phyloP scores from a whole-genome alignment of 2,329 filamentous ascomycete species.

The Fusarium sp. region DNA sequence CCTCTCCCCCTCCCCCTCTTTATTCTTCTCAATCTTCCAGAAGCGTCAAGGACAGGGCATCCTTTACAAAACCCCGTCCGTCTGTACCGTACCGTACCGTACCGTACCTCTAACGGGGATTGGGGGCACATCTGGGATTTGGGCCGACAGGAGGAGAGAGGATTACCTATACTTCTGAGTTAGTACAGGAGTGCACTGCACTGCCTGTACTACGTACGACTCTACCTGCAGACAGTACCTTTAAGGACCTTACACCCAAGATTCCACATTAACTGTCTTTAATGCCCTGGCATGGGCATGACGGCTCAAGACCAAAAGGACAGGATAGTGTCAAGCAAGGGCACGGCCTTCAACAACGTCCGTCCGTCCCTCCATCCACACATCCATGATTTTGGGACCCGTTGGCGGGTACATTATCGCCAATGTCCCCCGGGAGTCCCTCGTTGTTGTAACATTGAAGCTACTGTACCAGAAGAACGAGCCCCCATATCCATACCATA shows the following conservation, averaged over 20 bases:
- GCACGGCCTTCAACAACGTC: constrained; percentile 30
- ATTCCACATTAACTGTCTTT: constrained; percentile 20
- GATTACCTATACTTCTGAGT: background rate
- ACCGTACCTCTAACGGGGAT: constrained; percentile 17
- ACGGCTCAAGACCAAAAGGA: constrained; percentile 24
- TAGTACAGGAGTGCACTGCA: background rate
- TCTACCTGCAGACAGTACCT: background rate
- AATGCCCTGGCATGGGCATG: constrained; percentile 39
- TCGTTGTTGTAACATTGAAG: constrained; percentile 39
- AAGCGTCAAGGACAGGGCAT: constrained; percentile 37
- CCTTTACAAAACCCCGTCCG: constrained; percentile 22
- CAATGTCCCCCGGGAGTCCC: constrained; percentile 35
- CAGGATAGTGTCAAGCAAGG: constrained; percentile 17
- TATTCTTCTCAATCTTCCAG: constrained; percentile 37
- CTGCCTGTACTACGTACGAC: constrained; percentile 14
- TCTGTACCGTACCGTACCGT: background rate
- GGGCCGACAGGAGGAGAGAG: constrained; percentile 22
- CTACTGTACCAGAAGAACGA: constrained; percentile 22
- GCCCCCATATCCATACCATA: constrained; percentile 1
- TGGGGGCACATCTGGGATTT: constrained; percentile 36
- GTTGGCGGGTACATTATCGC: constrained; percentile 41
- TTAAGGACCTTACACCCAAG: constrained; percentile 2
- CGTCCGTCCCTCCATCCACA: constrained; percentile 13
- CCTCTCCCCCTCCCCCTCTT: constrained; percentile 19
- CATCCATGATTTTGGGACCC: constrained; percentile 21